Evolutionary conservation across 768 basidiomycete species (phyloP).

Genomic region (Collybia nuda): DNA sequence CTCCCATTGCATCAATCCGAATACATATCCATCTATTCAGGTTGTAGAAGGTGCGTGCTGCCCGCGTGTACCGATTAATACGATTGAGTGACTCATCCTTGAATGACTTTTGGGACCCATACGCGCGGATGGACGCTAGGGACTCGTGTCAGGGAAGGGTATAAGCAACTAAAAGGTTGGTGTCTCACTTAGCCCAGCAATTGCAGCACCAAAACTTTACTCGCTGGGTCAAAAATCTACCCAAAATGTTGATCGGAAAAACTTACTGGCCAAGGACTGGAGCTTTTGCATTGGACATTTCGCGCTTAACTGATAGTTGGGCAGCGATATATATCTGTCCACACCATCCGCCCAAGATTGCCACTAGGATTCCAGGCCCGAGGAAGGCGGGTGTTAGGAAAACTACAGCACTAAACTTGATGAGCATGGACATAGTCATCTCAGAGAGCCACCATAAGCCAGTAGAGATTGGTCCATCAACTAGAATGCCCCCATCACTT

Average conservation of each 20-base stretch:
- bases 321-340: slow-evolving; percentile 45
- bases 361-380: slow-evolving; percentile 42
- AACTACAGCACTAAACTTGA: slow-evolving; percentile 43
- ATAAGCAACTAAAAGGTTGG: neutral
- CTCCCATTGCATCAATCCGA: slow-evolving; percentile 58
- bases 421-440: slow-evolving; percentile 33
- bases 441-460: slow-evolving; percentile 26
- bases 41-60: slow-evolving; percentile 49
- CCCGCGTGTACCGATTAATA: slow-evolving; percentile 52
- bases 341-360: slow-evolving; percentile 40
- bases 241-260: slow-evolving; percentile 20
- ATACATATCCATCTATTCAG: slow-evolving; percentile 47
- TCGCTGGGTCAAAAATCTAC: neutral
- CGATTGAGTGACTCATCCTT: slow-evolving; percentile 42
- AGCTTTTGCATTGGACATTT: slow-evolving; percentile 42
- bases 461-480: slow-evolving; percentile 45
- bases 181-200: slow-evolving; percentile 50
- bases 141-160: neutral
- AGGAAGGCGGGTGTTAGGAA: slow-evolving; percentile 45
- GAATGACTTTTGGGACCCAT: slow-evolving; percentile 53
- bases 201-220: slow-evolving; percentile 49
- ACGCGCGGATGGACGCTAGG: slow-evolving; percentile 62
- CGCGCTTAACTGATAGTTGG: slow-evolving; percentile 47
- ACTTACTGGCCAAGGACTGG: slow-evolving; percentile 38
- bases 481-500: slow-evolving; percentile 20